Evolutionary conservation across 2,329 filamentous ascomycete species (phyloP).

Genomic region (Aspergillus nomiae): DNA sequence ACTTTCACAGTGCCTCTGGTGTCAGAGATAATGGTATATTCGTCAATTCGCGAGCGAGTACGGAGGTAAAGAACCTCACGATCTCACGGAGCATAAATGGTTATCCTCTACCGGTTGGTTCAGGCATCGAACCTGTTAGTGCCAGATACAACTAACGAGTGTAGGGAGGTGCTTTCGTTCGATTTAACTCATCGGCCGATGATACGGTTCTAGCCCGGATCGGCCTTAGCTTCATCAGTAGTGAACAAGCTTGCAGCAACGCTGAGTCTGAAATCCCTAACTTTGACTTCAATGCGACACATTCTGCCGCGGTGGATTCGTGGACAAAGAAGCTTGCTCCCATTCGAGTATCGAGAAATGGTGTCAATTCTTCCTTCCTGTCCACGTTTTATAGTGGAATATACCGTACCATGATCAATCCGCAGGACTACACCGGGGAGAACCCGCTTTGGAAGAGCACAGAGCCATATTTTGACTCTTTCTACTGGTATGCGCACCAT

Average conservation of each 20-base stretch:
- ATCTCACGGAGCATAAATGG: slow-evolving; percentile 60
- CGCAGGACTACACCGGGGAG: slow-evolving; percentile 72
- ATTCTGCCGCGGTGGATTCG: slow-evolving; percentile 53
- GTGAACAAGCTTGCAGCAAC: slow-evolving; percentile 65
- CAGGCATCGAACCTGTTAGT: background rate
- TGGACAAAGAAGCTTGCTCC: slow-evolving; percentile 60
- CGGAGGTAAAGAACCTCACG: slow-evolving; percentile 55
- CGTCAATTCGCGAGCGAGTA: slow-evolving; percentile 61
- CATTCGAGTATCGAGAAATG: slow-evolving; percentile 37
- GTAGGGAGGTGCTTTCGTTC: slow-evolving; percentile 65
- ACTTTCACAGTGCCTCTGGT: slow-evolving; percentile 58
- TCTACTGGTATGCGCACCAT: slow-evolving; percentile 60
- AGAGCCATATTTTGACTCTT: slow-evolving; percentile 73
- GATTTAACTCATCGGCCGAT: slow-evolving; percentile 56
- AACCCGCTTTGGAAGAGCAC: slow-evolving; percentile 66
- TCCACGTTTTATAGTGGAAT: slow-evolving; percentile 69
- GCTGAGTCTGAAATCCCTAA: slow-evolving; percentile 67
- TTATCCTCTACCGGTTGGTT: slow-evolving; percentile 50
- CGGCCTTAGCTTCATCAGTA: slow-evolving; percentile 69
- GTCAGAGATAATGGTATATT: slow-evolving; percentile 65
- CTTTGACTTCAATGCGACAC: slow-evolving; percentile 62
- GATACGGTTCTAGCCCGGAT: slow-evolving; percentile 64
- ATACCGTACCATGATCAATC: slow-evolving; percentile 69
- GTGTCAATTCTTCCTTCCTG: slow-evolving; percentile 32
- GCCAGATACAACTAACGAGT: slow-evolving; percentile 25